Base-by-base conservation (phyloP, 1,284 basidiomycete species). In the Moesziomyces sp. region DNA sequence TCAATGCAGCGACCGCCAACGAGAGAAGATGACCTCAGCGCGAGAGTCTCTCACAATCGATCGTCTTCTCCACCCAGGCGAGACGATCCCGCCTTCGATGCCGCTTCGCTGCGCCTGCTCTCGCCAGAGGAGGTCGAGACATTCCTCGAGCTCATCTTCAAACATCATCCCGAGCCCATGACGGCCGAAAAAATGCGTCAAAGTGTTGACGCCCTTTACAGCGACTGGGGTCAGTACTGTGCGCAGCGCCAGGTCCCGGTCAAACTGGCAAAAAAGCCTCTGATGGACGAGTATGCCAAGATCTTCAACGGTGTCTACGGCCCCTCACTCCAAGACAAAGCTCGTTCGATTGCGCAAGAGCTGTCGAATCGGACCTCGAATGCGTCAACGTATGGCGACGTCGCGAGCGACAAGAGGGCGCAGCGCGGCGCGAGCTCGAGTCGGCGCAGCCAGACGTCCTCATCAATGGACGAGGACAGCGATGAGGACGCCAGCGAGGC, bases 281-380 rank as follows among this genome's bases (percentile, higher is more conserved):
- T 74, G 23, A 70, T 74, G 72, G 72, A 69, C n/a, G 72, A 74
- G 35, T 74, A 63, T 19, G 49, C 28, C 46, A 74, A 74, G 44
- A 62, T 74, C 24, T 73, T 67, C 60, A 58, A 60, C 16, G 70
- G 70, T 24, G 34, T 60, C 23, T 73, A 73, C 26, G 70, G 70
- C 6, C 30, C 70, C 4, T 57, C 63, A 7, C 40, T 43, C 18
- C 70, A 73, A 47, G 52, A 51, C 21, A 62, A 62, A 24, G 70
- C 70, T 10, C 46, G 38, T 28, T 55, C 59, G 14, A 73, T 73
- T 24, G 64, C 70, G n/a, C 59, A 67, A 19, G 64, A 63, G 43
- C 64, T 73, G 9, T 67, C 64, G 1, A 64, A 73, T 50, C 46
- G 70, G 11, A 34, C 58, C 5, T 35, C 43, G 6, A 54, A 55